Conservation (phyloP, 2,329 filamentous ascomycete genomes). For the Sporothrix globosa region DNA sequence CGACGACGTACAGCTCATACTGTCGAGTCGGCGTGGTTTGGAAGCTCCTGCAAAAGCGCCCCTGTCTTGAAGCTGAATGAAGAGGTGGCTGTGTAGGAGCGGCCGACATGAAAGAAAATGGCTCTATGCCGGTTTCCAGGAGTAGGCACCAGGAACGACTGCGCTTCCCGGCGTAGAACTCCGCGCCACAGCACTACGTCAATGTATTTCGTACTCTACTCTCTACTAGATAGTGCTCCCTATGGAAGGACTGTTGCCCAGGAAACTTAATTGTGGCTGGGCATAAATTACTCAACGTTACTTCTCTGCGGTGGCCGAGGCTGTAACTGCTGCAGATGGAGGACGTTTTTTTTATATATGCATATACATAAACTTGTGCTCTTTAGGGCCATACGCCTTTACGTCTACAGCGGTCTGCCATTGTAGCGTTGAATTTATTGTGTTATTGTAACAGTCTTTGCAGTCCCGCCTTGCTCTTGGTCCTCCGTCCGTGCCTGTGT, state of each 20-base stretch:
- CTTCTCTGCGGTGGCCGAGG: background rate
- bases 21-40: too few species aligned
- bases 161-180: background rate
- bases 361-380: background rate
- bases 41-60: too few species aligned
- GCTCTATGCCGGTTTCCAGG: background rate
- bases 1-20: too few species aligned
- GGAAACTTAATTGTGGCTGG: slow-evolving; percentile 3
- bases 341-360: too few species aligned
- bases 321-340: background rate
- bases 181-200: slow-evolving; percentile 9
- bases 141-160: background rate
- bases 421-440: background rate
- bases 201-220: background rate
- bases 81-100: slow-evolving; percentile 6
- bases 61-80: too few species aligned
- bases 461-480: background rate
- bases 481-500: background rate
- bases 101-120: background rate
- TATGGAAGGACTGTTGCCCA: background rate
- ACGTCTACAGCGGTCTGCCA: background rate
- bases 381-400: background rate
- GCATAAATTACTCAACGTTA: background rate
- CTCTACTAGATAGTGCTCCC: background rate
- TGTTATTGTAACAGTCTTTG: background rate